Conservation (phyloP, 2,329 filamentous ascomycete genomes). For the Leptodontidium sp. region DNA sequence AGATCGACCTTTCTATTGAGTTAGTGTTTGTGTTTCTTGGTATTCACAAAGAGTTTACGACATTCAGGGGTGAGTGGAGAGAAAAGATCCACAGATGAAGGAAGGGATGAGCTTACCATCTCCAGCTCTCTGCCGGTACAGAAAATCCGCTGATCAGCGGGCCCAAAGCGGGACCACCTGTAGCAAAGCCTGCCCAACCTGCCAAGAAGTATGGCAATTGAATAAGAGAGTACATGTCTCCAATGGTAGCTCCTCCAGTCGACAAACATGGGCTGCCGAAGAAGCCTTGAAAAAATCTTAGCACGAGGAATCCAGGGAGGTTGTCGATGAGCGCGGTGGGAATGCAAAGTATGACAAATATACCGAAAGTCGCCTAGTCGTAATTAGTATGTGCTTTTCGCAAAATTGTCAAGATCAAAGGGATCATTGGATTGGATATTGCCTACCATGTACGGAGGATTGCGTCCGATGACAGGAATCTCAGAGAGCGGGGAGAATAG, state of each 20-base stretch:
- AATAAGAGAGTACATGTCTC: constrained; percentile 62
- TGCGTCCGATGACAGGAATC: constrained; percentile 70
- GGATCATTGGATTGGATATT: not conserved
- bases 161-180: constrained; percentile 59
- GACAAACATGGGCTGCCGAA: constrained; percentile 69
- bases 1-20: constrained; percentile 39
- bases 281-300: constrained; percentile 69
- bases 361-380: constrained; percentile 70
- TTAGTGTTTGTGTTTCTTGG: not conserved
- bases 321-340: constrained; percentile 67
- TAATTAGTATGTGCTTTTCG: not conserved
- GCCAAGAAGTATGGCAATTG: constrained; percentile 39
- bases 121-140: constrained; percentile 62
- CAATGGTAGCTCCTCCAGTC: constrained; percentile 58
- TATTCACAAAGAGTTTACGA: not conserved
- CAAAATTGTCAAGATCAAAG: not conserved
- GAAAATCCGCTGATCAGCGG: constrained; percentile 66
- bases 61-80: too few relatives aligned
- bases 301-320: constrained; percentile 66
- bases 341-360: constrained; percentile 70
- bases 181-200: constrained; percentile 15
- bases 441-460: constrained; percentile 54
- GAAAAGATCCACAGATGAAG: not conserved
- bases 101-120: constrained; percentile 52
- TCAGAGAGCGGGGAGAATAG: constrained; percentile 72